Evolutionary conservation across 441 rosid genomes (phyloP), one percentile per base, ranked within the genome.

Genomic region (Euphorbia celastroides): DNA sequence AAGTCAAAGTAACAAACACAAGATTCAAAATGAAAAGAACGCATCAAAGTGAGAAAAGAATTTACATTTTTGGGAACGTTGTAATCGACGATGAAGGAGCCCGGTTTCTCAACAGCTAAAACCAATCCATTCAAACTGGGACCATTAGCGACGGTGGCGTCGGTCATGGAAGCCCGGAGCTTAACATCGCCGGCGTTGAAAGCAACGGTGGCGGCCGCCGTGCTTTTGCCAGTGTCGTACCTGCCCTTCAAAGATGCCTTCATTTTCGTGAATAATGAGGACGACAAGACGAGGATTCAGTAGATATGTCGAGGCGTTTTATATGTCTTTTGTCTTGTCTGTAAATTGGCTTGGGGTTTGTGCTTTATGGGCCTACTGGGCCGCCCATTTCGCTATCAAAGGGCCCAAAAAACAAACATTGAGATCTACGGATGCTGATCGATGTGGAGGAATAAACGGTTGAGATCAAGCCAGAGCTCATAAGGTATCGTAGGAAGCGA

Each of bases 211-310:
- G 88, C 86, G 13, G 84, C 83, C 57, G 88, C 89, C 67, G 69
- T 74, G 84, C 77, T 73, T 28, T 81, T 91, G 67, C 79, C 89
- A 42, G 64, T 60, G 20, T 84, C 90, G 79, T 86, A 86, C 78
- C 77, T 85, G 76, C 92, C 91, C 71, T 89, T 91, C 72, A 94
- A 64, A 66, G 99, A 83, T 34, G 90, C 94, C 88, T 83, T 94
- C 97, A 65, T 64, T 57, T 72, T 70, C 72, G 22, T 58, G 36
- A 17, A 59, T 70, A 25, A 60, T 56, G 52, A 52, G 66, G 32
- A 66, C 50, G 69, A 58, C 70, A 57, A 27, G 9, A 14, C 28
- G 80, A 58, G 63, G 51, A 57, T 36, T 28, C 46, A 22, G 68
- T 14, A 70, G 60, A 56, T 44, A 41, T 54, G 66, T 66, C 68